Evolutionary conservation across 2,329 filamentous ascomycete genomes (phyloP).

Genomic region (Alternaria sp.): DNA sequence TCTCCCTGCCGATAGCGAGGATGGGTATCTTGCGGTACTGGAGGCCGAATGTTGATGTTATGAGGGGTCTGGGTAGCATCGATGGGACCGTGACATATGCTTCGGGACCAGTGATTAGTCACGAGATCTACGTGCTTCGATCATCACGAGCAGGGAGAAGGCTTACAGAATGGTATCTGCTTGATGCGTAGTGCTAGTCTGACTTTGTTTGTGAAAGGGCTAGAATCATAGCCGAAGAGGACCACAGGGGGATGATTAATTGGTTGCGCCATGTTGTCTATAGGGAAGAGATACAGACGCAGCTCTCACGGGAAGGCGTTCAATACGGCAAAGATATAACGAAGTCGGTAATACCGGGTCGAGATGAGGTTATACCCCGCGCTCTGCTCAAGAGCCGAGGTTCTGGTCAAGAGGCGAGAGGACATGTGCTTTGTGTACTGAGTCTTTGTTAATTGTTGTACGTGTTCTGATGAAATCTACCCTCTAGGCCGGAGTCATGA

Average conservation of each 20-base stretch:
- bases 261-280: slow-evolving; percentile 5
- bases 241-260: slow-evolving; percentile 22
- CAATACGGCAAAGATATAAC: background rate
- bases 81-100: slow-evolving; percentile 51
- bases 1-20: slow-evolving; percentile 40
- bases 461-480: background rate
- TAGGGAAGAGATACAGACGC: rapidly evolving
- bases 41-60: slow-evolving; percentile 48
- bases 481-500: background rate
- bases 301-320: background rate
- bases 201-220: slow-evolving; percentile 50
- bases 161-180: slow-evolving; percentile 48
- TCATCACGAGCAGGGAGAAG: background rate
- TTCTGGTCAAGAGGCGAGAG: background rate
- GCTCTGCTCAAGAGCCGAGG: slow-evolving; percentile 7
- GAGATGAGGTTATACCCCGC: slow-evolving; percentile 11
- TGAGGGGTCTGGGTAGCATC: slow-evolving; percentile 52
- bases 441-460: background rate
- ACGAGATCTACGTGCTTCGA: background rate
- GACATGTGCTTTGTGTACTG: too few species aligned
- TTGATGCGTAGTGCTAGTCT: slow-evolving; percentile 49
- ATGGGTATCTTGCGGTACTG: slow-evolving; percentile 52
- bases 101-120: slow-evolving; percentile 1
- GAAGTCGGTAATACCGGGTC: background rate
- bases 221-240: slow-evolving; percentile 43